Conservation (phyloP, 345 rosid genomes). For the Camelina laxa region DNA sequence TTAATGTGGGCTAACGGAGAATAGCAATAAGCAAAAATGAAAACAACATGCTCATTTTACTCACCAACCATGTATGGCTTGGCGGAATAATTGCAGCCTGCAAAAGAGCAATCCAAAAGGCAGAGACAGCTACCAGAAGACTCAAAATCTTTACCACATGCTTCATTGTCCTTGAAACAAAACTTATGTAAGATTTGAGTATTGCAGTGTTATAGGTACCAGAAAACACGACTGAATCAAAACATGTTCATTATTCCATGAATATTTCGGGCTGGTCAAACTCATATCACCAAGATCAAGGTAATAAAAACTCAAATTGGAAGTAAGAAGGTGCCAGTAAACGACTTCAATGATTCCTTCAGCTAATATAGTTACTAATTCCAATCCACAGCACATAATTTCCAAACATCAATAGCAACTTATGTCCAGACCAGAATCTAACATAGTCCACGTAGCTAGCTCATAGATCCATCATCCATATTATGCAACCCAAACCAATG, state of each 20-base stretch:
- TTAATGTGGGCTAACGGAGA: neutral
- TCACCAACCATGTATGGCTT: constrained; percentile 59
- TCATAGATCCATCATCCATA: neutral
- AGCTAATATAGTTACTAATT: too few relatives aligned
- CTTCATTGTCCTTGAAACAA: constrained; percentile 45
- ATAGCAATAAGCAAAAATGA: neutral
- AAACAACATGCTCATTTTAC: constrained; percentile 7
- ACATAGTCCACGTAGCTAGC: neutral
- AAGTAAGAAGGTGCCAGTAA: neutral
- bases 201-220: neutral
- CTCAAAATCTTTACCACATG: constrained; percentile 59
- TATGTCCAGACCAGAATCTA: neutral
- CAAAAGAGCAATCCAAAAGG: constrained; percentile 58
- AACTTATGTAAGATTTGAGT: neutral
- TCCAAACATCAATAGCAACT: neutral
- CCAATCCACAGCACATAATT: neutral
- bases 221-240: neutral
- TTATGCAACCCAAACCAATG: neutral
- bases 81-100: constrained; percentile 57
- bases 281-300: neutral
- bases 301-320: neutral
- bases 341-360: neutral
- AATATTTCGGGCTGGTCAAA: neutral
- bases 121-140: constrained; percentile 50
- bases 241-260: neutral